Conservation (phyloP, 2,329 filamentous ascomycete species). For the Grosmannia huntii region DNA sequence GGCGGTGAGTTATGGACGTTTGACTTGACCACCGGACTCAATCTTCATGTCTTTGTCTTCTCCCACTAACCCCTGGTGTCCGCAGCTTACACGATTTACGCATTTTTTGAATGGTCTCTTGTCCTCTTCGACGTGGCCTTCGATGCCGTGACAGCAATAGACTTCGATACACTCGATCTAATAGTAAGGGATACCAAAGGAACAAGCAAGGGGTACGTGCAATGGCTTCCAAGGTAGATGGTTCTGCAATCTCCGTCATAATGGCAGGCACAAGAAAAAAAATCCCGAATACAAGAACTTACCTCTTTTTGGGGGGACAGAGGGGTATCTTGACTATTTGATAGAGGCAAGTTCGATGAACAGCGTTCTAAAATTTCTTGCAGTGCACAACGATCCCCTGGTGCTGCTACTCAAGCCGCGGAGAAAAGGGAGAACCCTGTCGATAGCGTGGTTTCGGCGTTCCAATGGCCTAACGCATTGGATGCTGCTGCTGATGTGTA, state of each 20-base stretch:
- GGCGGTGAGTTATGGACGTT: constrained; percentile 53
- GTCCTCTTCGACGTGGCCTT: constrained; percentile 94
- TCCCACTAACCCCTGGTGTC: neutral
- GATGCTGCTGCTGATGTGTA: constrained; percentile 84
- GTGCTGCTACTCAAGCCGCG: constrained; percentile 49
- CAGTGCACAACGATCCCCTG: constrained; percentile 35
- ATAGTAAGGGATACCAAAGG: constrained; percentile 82
- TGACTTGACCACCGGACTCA: neutral
- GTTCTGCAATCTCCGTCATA: neutral
- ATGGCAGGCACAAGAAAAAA: neutral
- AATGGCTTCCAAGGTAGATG: constrained; percentile 78
- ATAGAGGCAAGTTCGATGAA: constrained; percentile 3
- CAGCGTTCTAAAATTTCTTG: constrained; percentile 26
- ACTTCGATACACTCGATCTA: constrained; percentile 83
- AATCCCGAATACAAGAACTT: neutral
- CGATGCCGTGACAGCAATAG: constrained; percentile 84
- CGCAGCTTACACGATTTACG: constrained; percentile 91
- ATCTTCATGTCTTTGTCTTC: neutral
- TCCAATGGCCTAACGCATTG: constrained; percentile 61
- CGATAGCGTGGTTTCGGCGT: constrained; percentile 51
- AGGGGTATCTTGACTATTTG: neutral
- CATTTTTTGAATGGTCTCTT: constrained; percentile 95
- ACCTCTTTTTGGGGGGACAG: neutral
- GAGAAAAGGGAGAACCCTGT: constrained; percentile 58
- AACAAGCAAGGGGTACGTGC: constrained; percentile 94